Percentiles rank a stretch among this genome's conserved stretches.
Conservation (phyloP, 306 rosid genomes). For the Cercis canadensis region DNA sequence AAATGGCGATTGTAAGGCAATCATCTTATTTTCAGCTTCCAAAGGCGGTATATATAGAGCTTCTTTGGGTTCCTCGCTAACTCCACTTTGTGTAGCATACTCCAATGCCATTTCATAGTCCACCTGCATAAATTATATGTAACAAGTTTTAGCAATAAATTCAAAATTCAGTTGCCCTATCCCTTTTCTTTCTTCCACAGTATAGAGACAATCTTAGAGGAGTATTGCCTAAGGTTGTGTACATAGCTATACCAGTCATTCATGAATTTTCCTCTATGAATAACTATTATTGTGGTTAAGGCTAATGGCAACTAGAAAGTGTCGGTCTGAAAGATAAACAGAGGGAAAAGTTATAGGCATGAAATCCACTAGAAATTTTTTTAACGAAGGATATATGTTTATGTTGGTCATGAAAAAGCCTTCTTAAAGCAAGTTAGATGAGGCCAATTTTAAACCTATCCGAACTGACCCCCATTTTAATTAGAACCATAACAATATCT, state of each 20-base stretch:
- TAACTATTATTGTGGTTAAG: background rate
- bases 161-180: no score
- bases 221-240: conserved; percentile 18
- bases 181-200: no score
- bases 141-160: conserved; percentile 32
- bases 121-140: conserved; percentile 58
- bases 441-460: background rate
- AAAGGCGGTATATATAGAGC: conserved; percentile 63
- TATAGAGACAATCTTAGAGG: no score
- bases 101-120: conserved; percentile 97
- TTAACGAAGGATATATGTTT: background rate
- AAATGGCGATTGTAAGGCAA: conserved; percentile 66
- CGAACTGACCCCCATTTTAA: conserved; percentile 12
- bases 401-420: conserved; percentile 18
- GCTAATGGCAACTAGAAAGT: conserved; percentile 15
- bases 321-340: conserved; percentile 3
- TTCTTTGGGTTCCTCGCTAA: conserved; percentile 90
- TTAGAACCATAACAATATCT: conserved; percentile 1
- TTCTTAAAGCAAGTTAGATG: background rate
- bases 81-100: conserved; percentile 92
- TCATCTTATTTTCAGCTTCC: conserved; percentile 61
- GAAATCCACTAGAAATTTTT: background rate
- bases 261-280: background rate
- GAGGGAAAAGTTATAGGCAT: background rate
- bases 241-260: background rate